Evolutionary conservation across 2,329 filamentous ascomycete species (phyloP).

Genomic region (Neoascochyta sp.): DNA sequence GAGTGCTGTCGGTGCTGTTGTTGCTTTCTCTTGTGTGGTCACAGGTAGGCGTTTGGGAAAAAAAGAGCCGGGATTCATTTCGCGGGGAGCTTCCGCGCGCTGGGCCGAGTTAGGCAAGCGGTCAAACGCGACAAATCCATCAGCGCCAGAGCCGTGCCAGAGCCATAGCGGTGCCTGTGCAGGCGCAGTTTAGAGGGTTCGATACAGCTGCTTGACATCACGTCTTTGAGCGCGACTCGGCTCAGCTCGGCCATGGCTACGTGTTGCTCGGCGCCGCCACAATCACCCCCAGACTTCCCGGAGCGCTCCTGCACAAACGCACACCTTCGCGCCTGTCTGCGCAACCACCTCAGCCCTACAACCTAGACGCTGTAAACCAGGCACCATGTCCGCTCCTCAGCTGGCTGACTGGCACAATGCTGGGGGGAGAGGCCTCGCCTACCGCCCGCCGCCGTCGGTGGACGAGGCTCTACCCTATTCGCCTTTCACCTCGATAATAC

Average conservation of each 20-base stretch:
- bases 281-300: no score
- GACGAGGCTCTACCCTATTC: conserved; percentile 78
- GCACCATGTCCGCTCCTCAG: conserved; percentile 26
- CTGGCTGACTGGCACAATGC: conserved; percentile 30
- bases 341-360: no score
- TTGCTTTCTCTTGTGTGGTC: conserved; percentile 1
- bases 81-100: conserved; percentile 16
- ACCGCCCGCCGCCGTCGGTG: conserved; percentile 51
- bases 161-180: no score
- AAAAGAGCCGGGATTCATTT: conserved; percentile 19
- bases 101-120: conserved; percentile 21
- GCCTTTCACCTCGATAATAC: conserved; percentile 74
- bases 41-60: conserved; percentile 10
- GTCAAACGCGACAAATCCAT: conserved; percentile 25
- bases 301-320: no score
- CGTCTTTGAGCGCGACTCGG: no score
- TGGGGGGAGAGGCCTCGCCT: conserved; percentile 33
- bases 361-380: no score
- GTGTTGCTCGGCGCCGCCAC: conserved; percentile 11
- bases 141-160: conserved; percentile 2
- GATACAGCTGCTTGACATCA: no score
- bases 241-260: conserved; percentile 10
- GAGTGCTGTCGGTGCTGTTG: conserved; percentile 3
- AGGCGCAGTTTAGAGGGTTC: no score
- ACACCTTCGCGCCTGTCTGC: no score